Evolutionary conservation across 768 basidiomycete species (phyloP), one percentile per base, ranked within the genome.

Genomic region (Tricholomella constricta): DNA sequence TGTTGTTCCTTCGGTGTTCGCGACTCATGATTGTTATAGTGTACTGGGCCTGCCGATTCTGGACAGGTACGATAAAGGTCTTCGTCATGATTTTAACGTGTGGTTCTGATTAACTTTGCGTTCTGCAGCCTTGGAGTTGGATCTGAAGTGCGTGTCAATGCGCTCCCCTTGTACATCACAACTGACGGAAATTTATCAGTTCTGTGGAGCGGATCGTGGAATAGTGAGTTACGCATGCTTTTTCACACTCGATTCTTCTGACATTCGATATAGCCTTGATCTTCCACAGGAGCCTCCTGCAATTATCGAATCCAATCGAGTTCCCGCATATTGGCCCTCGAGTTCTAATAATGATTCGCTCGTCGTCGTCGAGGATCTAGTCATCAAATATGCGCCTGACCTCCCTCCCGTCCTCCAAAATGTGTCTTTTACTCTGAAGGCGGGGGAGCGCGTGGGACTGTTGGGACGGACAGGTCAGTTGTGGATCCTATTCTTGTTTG

Each of bases 281-380:
- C 78, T 97, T 5, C 92, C 92, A 0, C 91, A 93, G 66, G 93
- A 96, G 64, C 88, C 94, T 0, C 84, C 91, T 2, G 77, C 85
- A 0, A 63, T 88, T 52, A 86, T 94, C 44, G 86, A 92, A 58
- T 78, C 79, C 0, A 81, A 79, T 51, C 82, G 90, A 6, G 87
- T 86, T 1, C 94, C 94, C 1, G 94, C 94, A 0, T 94, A 94
- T 63, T 97, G 94, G 94, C 94, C 94, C 0, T 92, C 92, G 0
- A 84, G 78, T 52, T 75, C 85, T 15, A 79, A 77, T 44, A 72
- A 79, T 7, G 75, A 84, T 25, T 64, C 76, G 3, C 72, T 95
- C 22, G 62, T 97, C 26, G 69, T 70, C 1, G 89, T 91, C 0
- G 85, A 94, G 59, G 80, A 94, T 56, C 72, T 96, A 23, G 83